Percentiles rank a stretch among this genome's conserved stretches.
Conservation (phyloP, 1,284 basidiomycete species). For the Cryptococcus sp. region DNA sequence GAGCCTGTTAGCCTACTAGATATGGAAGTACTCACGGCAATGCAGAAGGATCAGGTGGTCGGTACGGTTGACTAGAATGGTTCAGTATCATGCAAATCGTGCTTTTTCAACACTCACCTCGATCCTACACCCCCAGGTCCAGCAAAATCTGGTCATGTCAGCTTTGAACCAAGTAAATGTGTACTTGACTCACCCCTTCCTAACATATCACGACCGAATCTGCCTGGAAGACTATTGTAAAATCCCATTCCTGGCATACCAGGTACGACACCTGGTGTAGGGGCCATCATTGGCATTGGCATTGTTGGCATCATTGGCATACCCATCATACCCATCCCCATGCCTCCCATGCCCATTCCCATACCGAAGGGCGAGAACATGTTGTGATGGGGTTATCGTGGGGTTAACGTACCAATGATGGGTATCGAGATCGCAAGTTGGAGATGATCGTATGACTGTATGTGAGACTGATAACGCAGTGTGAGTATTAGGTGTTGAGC, state of each 20-base stretch:
- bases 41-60: slow-evolving; percentile 37
- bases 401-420: too few species aligned
- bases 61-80: slow-evolving; percentile 30
- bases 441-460: too few species aligned
- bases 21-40: slow-evolving; percentile 12
- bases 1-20: not conserved
- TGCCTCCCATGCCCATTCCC: slow-evolving; percentile 9
- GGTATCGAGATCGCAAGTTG: too few species aligned
- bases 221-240: slow-evolving; percentile 27
- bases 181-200: slow-evolving; percentile 25
- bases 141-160: slow-evolving; percentile 27
- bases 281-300: slow-evolving; percentile 14
- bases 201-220: slow-evolving; percentile 35
- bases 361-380: slow-evolving; percentile 12
- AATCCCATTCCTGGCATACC: slow-evolving; percentile 33
- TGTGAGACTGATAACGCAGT: too few species aligned
- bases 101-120: slow-evolving; percentile 12
- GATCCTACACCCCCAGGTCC: slow-evolving; percentile 36
- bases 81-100: not conserved
- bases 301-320: slow-evolving; percentile 24
- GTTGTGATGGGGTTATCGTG: not conserved
- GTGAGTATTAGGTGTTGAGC: too few species aligned
- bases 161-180: not conserved
- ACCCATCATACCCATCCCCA: slow-evolving; percentile 16
- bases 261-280: slow-evolving; percentile 28